Evolutionary conservation across 495 filamentous ascomycete species (phyloP).

Genomic region (Massariosphaeria phaeospora): DNA sequence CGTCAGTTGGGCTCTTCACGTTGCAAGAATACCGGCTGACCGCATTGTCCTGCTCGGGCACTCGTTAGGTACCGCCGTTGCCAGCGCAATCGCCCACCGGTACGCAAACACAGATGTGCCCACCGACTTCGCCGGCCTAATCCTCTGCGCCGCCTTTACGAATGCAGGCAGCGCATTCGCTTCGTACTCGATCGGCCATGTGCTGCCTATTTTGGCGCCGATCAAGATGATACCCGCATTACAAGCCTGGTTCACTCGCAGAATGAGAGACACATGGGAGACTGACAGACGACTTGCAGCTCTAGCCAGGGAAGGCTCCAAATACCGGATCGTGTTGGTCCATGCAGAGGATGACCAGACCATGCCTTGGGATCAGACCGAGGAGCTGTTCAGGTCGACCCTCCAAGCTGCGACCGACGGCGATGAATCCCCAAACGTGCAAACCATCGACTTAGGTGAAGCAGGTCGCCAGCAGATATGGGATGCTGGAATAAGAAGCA

Average conservation of each 20-base stretch:
- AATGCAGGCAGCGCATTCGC: conserved; percentile 23
- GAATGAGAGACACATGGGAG: conserved; percentile 29
- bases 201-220: conserved; percentile 25
- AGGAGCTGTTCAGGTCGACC: conserved; percentile 19
- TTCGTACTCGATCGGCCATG: conserved; percentile 19
- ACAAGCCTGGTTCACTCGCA: conserved; percentile 24
- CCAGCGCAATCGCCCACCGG: conserved; percentile 25
- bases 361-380: conserved; percentile 29
- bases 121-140: conserved; percentile 33
- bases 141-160: conserved; percentile 32
- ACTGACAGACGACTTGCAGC: conserved; percentile 13
- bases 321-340: conserved; percentile 18
- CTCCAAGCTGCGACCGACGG: conserved; percentile 11
- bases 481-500: conserved; percentile 8
- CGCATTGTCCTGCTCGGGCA: conserved; percentile 37
- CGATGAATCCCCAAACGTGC: conserved; percentile 1
- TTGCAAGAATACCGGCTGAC: conserved; percentile 27
- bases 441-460: conserved; percentile 27
- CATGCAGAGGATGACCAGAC: conserved; percentile 26
- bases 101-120: conserved; percentile 15
- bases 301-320: conserved; percentile 8
- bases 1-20: conserved; percentile 53
- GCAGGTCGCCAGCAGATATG: conserved; percentile 24
- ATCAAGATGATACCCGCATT: conserved; percentile 21
- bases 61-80: conserved; percentile 37